These are phyloP conservation scores for Corynespora cassiicola DNA, from an alignment of 2,329 filamentous ascomycete species.

Conservation along the genomic window DNA sequence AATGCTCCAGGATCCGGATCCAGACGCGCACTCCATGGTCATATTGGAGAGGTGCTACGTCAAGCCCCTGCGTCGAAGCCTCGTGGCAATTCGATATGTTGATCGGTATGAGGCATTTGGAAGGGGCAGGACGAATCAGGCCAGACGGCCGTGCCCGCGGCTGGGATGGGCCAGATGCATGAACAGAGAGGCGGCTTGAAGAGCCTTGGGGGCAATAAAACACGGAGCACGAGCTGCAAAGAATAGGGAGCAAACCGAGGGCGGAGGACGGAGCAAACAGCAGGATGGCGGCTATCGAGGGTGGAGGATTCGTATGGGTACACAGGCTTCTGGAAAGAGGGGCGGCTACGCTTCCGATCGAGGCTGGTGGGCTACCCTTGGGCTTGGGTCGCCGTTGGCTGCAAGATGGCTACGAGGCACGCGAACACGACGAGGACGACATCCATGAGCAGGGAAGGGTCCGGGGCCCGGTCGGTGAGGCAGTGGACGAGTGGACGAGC, in stretches of 20 bases:
- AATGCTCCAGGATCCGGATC: background rate
- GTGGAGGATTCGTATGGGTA: constrained; percentile 1
- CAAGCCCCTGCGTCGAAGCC: constrained; percentile 2
- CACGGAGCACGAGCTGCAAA: too few relatives aligned
- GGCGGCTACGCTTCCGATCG: constrained; percentile 11
- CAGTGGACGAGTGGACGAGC: too few relatives aligned
- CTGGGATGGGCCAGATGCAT: too few relatives aligned
- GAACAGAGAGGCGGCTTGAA: too few relatives aligned
- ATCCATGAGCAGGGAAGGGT: constrained; percentile 3
- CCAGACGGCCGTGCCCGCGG: too few relatives aligned
- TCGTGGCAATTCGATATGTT: background rate
- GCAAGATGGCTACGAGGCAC: constrained; percentile 11
- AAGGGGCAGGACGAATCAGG: background rate
- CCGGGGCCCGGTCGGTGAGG: too few relatives aligned
- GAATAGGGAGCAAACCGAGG: constrained; percentile 1
- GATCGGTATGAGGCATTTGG: background rate
- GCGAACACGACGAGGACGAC: constrained; percentile 5
- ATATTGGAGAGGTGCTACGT: too few relatives aligned
- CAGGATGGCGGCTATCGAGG: background rate
- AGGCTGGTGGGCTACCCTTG: constrained; percentile 16
- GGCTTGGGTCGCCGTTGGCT: constrained; percentile 17
- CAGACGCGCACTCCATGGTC: background rate
- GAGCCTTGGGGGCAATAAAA: too few relatives aligned
- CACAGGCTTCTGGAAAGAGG: constrained; percentile 8
- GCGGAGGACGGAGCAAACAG: background rate